Evolutionary conservation across 2,329 filamentous ascomycete genomes (phyloP).

Genomic region (Fusarium nanum): DNA sequence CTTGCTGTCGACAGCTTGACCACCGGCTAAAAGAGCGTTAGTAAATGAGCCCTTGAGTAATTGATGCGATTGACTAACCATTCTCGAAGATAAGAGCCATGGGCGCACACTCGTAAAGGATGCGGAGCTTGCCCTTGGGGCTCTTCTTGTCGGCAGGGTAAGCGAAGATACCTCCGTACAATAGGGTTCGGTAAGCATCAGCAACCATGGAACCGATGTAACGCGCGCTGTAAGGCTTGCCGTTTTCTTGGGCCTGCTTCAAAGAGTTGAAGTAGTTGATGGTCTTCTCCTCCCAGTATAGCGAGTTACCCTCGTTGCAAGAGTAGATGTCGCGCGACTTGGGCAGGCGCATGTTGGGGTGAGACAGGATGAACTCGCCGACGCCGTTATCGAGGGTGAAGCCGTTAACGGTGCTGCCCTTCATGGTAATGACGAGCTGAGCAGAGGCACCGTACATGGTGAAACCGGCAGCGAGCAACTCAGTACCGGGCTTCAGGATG

Average conservation of each 20-base stretch:
- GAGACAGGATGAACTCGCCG: conserved; percentile 98
- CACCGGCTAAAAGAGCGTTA: conserved; percentile 74
- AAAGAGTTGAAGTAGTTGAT: conserved; percentile 90
- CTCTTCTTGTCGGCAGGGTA: conserved; percentile 99
- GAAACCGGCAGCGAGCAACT: conserved; percentile 95
- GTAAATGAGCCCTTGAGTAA: conserved; percentile 1
- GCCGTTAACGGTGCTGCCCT: conserved; percentile 89
- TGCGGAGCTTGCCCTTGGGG: conserved; percentile 96
- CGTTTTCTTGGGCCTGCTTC: conserved; percentile 79
- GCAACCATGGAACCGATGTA: conserved; percentile 99
- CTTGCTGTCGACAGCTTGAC: conserved; percentile 89
- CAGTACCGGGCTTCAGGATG: conserved; percentile 87
- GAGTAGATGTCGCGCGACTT: conserved; percentile 89
- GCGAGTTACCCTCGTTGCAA: conserved; percentile 97
- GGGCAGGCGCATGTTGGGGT: conserved; percentile 93
- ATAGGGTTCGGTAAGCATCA: conserved; percentile 92
- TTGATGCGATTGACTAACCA: conserved; percentile 66
- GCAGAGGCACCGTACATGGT: conserved; percentile 99
- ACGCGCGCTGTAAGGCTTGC: conserved; percentile 92
- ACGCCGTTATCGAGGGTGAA: conserved; percentile 97
- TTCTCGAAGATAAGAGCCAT: conserved; percentile 99
- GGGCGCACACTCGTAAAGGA: conserved; percentile 97
- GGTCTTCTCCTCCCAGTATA: conserved; percentile 93
- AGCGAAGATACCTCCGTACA: conserved; percentile 97
- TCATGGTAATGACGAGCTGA: conserved; percentile 97